Percentiles rank a stretch among this genome's conserved stretches.
Conservation (phyloP, 768 basidiomycete genomes). For the Amanita molliuscula region DNA sequence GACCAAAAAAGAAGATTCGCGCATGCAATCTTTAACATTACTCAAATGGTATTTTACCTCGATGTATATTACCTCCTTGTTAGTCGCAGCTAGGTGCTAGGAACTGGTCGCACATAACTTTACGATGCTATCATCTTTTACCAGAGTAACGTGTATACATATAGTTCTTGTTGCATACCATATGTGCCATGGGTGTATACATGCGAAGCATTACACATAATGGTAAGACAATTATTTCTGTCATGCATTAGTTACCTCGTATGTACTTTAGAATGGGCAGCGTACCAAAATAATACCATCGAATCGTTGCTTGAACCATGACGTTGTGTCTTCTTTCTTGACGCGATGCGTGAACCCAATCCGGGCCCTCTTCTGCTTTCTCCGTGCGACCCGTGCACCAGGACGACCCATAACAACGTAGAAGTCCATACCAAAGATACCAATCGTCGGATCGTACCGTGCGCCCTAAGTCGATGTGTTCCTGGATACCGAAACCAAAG, state of each 20-base stretch:
- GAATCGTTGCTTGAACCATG: conserved; percentile 99
- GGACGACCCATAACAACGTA: conserved; percentile 96
- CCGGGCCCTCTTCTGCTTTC: conserved; percentile 82
- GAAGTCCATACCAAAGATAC: conserved; percentile 99
- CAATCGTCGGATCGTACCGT: conserved; percentile 95
- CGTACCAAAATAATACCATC: conserved; percentile 89
- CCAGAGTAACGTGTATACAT: background rate
- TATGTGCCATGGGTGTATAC: conserved; percentile 19
- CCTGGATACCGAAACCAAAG: conserved; percentile 99
- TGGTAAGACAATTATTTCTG: conserved; percentile 23
- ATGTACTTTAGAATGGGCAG: conserved; percentile 18
- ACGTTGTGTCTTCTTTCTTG: conserved; percentile 92
- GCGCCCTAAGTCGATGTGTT: conserved; percentile 99
- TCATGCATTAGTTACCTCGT: conserved; percentile 1
- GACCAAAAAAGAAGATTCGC: conserved; percentile 22
- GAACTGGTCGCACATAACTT: background rate
- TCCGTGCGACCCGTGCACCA: conserved; percentile 81
- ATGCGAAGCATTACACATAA: conserved; percentile 18
- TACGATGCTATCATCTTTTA: too few relatives aligned
- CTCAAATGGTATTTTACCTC: background rate
- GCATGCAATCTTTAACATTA: conserved; percentile 8
- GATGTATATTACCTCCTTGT: background rate
- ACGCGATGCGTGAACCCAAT: conserved; percentile 86
- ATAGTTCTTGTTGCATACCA: conserved; percentile 3
- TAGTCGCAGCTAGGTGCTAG: background rate